A percentile compares a stretch with the other conserved stretches of the same genome.
These are phyloP conservation scores for Populus deltoides DNA, from an alignment of 345 rosid genomes.

Conservation along the genomic window DNA sequence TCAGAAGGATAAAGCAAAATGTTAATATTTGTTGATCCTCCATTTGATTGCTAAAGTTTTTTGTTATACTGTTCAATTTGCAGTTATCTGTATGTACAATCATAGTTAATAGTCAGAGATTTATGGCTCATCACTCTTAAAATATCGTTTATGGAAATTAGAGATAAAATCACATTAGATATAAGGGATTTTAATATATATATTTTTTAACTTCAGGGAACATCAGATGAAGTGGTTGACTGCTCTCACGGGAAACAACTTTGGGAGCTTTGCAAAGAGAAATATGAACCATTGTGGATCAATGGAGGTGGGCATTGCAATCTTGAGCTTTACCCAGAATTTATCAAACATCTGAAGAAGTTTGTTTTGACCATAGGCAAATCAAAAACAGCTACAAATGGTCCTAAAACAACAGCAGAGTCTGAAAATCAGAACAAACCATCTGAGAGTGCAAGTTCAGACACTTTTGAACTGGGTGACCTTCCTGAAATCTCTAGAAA, in stretches of 20 bases:
- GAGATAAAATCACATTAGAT: not conserved
- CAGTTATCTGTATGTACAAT: not conserved
- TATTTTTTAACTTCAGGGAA: slow-evolving; percentile 45
- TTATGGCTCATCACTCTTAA: not conserved
- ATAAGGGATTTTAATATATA: not conserved
- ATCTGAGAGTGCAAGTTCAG: slow-evolving; percentile 53
- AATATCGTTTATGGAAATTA: slow-evolving; percentile 5
- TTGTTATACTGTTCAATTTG: not conserved
- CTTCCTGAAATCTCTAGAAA: slow-evolving; percentile 87
- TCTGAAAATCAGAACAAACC: slow-evolving; percentile 46
- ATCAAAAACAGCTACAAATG: slow-evolving; percentile 43
- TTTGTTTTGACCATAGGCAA: slow-evolving; percentile 57
- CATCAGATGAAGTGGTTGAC: slow-evolving; percentile 85
- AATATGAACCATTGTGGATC: slow-evolving; percentile 86
- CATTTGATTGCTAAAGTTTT: not conserved
- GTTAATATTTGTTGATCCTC: not conserved
- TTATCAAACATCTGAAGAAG: slow-evolving; percentile 72
- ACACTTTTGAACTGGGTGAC: slow-evolving; percentile 65
- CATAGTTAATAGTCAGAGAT: not conserved
- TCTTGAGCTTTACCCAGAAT: slow-evolving; percentile 86
- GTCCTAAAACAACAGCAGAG: slow-evolving; percentile 41
- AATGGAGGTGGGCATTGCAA: slow-evolving; percentile 89
- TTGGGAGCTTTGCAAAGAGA: slow-evolving; percentile 75
- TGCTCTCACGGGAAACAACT: slow-evolving; percentile 85
- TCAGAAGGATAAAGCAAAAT: not conserved